Percentiles rank a stretch among this genome's conserved stretches.
phyloP scores from a whole-genome alignment of 1,284 basidiomycete species.

The Melanopsichium pennsylvanicum region DNA sequence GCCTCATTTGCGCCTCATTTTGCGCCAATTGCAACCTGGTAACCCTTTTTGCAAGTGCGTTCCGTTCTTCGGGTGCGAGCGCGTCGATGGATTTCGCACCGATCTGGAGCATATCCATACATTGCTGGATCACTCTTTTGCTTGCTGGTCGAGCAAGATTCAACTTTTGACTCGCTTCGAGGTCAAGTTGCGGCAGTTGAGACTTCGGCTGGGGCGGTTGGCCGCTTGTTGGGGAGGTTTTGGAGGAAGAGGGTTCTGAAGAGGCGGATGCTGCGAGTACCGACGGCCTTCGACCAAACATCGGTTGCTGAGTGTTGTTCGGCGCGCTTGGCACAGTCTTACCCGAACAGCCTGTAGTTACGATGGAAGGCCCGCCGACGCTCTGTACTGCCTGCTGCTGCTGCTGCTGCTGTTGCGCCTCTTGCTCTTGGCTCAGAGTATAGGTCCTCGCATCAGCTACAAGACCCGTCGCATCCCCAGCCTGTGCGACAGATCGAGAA shows the following conservation, averaged over 20 bases:
- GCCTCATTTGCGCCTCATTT: conserved; percentile 27
- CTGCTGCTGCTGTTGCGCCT: too few relatives aligned
- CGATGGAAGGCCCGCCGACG: too few relatives aligned
- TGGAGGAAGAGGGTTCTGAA: background rate
- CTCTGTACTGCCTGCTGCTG: too few relatives aligned
- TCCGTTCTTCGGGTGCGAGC: conserved; percentile 5
- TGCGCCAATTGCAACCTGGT: conserved; percentile 31
- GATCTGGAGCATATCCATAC: conserved; percentile 45
- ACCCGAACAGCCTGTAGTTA: too few relatives aligned
- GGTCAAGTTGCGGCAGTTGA: conserved; percentile 13
- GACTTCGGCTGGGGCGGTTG: conserved; percentile 5
- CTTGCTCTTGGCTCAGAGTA: background rate
- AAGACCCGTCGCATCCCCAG: background rate
- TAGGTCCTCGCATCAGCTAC: conserved; percentile 18
- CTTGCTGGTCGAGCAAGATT: conserved; percentile 19
- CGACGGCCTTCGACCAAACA: too few relatives aligned
- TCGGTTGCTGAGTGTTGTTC: too few relatives aligned
- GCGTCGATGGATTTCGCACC: conserved; percentile 19
- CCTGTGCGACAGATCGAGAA: background rate
- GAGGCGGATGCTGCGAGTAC: too few relatives aligned
- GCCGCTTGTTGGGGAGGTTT: background rate
- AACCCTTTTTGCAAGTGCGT: conserved; percentile 24
- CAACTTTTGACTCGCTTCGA: conserved; percentile 17
- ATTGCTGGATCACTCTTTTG: conserved; percentile 23
- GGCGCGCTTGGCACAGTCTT: too few relatives aligned